phyloP scores from a whole-genome alignment of 2,329 filamentous ascomycete species.

The Fusarium buharicum region DNA sequence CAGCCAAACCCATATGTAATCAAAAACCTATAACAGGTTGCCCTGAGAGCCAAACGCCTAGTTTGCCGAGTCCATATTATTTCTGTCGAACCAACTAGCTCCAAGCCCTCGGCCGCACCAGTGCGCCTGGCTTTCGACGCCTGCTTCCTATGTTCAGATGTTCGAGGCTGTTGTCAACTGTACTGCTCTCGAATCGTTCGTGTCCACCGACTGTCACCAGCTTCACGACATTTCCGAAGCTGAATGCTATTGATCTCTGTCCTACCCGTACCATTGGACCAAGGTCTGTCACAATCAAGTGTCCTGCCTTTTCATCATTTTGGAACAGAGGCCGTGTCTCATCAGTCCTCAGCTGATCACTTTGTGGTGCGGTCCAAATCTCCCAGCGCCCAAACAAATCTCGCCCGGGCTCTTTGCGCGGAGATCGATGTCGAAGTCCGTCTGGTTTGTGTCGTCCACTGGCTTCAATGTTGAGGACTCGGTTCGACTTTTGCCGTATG shows the following conservation, averaged over 20 bases:
- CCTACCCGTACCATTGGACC: conserved; percentile 74
- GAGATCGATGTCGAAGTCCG: conserved; percentile 47
- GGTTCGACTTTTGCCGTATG: conserved; percentile 60
- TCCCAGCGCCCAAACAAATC: conserved; percentile 59
- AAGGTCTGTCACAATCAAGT: conserved; percentile 72
- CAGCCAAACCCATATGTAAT: conserved; percentile 18
- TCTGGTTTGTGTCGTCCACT: conserved; percentile 34
- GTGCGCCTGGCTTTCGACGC: conserved; percentile 50
- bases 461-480: conserved; percentile 19
- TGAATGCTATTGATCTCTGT: conserved; percentile 72
- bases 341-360: conserved; percentile 56
- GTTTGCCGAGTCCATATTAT: conserved; percentile 1
- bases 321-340: conserved; percentile 59
- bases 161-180: conserved; percentile 46
- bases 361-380: conserved; percentile 63
- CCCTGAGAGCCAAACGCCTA: conserved; percentile 9
- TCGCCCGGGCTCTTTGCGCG: conserved; percentile 37
- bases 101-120: conserved; percentile 39
- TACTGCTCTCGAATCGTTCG: conserved; percentile 67
- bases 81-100: conserved; percentile 23
- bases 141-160: conserved; percentile 53
- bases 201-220: conserved; percentile 71
- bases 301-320: conserved; percentile 55
- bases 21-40: conserved; percentile 3
- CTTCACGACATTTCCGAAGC: conserved; percentile 78